phyloP scores from a whole-genome alignment of 2,329 filamentous ascomycete species.

The Ophiostoma populinum region DNA sequence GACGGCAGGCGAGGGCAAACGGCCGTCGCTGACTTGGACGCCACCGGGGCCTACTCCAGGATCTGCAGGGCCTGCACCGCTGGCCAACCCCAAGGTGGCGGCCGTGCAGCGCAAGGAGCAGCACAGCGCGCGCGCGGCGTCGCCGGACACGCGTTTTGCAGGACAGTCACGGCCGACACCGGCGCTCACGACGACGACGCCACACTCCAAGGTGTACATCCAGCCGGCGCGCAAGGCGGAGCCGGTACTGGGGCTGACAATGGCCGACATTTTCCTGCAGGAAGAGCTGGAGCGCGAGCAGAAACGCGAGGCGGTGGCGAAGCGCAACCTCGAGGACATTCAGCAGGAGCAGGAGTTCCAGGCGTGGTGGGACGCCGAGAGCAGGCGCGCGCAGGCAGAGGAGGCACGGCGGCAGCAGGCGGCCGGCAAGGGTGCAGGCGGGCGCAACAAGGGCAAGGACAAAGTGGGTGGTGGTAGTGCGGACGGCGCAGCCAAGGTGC shows the following conservation, averaged over 20 bases:
- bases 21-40: slow-evolving; percentile 2
- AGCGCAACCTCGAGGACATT: slow-evolving; percentile 81
- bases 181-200: slow-evolving; percentile 14
- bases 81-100: slow-evolving; percentile 24
- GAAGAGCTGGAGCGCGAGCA: slow-evolving; percentile 72
- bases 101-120: slow-evolving; percentile 20
- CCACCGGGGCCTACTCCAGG: not conserved
- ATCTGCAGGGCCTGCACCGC: slow-evolving; percentile 1
- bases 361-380: slow-evolving; percentile 89
- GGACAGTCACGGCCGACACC: slow-evolving; percentile 30
- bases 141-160: slow-evolving; percentile 44
- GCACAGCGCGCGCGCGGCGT: slow-evolving; percentile 30
- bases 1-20: slow-evolving; percentile 10
- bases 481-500: slow-evolving; percentile 2
- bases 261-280: slow-evolving; percentile 77
- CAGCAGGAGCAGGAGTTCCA: slow-evolving; percentile 95
- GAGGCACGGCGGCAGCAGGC: slow-evolving; percentile 26
- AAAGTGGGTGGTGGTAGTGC: slow-evolving; percentile 12
- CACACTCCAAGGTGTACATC: slow-evolving; percentile 44
- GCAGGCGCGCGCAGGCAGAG: slow-evolving; percentile 49
- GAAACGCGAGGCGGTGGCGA: slow-evolving; percentile 69
- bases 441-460: slow-evolving; percentile 11
- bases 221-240: slow-evolving; percentile 41
- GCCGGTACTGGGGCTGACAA: slow-evolving; percentile 43
- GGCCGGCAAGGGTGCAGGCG: slow-evolving; percentile 25